Evolutionary conservation across 306 rosid species (phyloP).

Genomic region (Argentina anserina): DNA sequence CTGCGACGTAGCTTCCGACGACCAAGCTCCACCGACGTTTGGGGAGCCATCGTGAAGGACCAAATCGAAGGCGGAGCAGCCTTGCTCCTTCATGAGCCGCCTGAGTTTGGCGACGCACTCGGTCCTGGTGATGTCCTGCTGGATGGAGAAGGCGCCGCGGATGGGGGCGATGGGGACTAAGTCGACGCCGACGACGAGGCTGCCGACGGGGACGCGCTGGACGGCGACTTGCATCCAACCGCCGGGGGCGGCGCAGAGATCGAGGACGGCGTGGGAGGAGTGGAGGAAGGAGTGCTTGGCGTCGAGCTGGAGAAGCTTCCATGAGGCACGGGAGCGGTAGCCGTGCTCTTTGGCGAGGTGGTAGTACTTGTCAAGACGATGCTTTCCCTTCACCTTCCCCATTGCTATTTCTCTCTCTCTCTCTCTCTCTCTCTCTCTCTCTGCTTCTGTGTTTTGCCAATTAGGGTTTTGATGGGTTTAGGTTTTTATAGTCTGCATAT

Average conservation of each 20-base stretch:
- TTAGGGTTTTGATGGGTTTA: slow-evolving; percentile 10
- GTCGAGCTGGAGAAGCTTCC: slow-evolving; percentile 87
- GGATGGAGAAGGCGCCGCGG: slow-evolving; percentile 64
- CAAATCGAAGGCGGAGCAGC: slow-evolving; percentile 54
- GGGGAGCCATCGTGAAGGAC: slow-evolving; percentile 89
- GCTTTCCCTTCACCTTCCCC: slow-evolving; percentile 98
- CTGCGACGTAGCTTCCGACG: slow-evolving; percentile 88
- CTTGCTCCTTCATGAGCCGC: slow-evolving; percentile 55
- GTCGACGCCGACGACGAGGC: slow-evolving; percentile 77
- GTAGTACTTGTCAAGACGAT: slow-evolving; percentile 89
- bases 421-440: background rate
- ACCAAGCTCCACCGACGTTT: slow-evolving; percentile 91
- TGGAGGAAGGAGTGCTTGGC: slow-evolving; percentile 62
- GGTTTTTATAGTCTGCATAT: background rate
- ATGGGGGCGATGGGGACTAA: slow-evolving; percentile 71
- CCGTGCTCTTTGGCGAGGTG: slow-evolving; percentile 88
- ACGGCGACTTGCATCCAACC: slow-evolving; percentile 99
- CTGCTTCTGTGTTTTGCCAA: background rate
- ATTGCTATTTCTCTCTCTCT: slow-evolving; percentile 18
- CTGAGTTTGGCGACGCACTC: slow-evolving; percentile 65
- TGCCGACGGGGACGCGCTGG: slow-evolving; percentile 67
- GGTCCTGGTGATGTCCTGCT: slow-evolving; percentile 76
- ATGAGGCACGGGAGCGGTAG: slow-evolving; percentile 88
- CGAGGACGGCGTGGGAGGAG: slow-evolving; percentile 77
- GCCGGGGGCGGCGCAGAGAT: slow-evolving; percentile 98